Conservation (phyloP, 2,329 filamentous ascomycete genomes). For the Trichoderma gracile region DNA sequence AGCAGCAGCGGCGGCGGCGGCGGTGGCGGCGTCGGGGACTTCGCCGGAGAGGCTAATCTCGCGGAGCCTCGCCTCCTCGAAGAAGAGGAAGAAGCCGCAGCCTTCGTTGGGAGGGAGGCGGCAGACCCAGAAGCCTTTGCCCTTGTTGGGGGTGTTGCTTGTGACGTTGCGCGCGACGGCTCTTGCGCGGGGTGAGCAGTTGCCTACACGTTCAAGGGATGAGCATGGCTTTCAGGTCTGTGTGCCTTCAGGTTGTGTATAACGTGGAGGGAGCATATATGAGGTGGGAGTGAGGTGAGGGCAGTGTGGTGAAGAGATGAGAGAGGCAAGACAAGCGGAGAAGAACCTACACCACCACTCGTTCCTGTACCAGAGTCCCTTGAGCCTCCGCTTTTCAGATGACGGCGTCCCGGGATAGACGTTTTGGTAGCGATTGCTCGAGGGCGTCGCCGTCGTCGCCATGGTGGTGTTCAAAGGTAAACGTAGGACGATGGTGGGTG, state of each 20-base stretch:
- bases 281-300: background rate
- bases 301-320: background rate
- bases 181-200: conserved; percentile 45
- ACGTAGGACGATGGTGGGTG: too few relatives aligned
- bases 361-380: conserved; percentile 39
- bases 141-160: conserved; percentile 44
- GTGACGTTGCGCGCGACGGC: conserved; percentile 42
- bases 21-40: conserved; percentile 7
- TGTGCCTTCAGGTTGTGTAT: too few relatives aligned
- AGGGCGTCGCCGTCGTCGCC: conserved; percentile 20
- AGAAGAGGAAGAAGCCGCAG: conserved; percentile 50
- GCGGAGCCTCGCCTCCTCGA: conserved; percentile 40
- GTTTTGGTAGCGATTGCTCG: background rate
- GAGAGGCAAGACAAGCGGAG: background rate
- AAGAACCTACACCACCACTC: conserved; percentile 42
- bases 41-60: conserved; percentile 32
- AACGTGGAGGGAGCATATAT: background rate
- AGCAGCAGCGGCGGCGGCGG: background rate
- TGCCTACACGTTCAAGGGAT: conserved; percentile 36
- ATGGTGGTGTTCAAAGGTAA: background rate
- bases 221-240: background rate
- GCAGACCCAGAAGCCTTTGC: conserved; percentile 48
- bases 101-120: conserved; percentile 32
- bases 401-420: conserved; percentile 29
- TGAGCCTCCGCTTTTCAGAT: conserved; percentile 38